These are phyloP conservation scores for Fusarium liriodendri DNA, from an alignment of 2,329 filamentous ascomycete genomes.

Conservation along the genomic window DNA sequence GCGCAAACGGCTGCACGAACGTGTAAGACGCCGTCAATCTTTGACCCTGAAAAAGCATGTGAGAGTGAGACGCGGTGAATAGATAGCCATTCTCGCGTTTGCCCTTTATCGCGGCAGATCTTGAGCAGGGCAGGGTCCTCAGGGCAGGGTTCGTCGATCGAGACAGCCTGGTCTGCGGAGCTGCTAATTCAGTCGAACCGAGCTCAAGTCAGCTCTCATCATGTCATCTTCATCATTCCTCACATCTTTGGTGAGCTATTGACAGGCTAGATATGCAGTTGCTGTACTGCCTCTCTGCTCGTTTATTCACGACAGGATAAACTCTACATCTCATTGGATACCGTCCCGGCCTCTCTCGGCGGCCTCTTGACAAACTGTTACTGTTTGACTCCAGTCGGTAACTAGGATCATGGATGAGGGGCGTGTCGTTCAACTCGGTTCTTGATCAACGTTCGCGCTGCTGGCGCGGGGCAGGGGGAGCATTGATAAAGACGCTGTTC, in stretches of 20 bases:
- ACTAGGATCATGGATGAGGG: conserved; percentile 28
- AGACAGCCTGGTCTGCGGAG: background rate
- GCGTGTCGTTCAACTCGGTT: conserved; percentile 18
- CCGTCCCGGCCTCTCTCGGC: conserved; percentile 1
- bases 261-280: conserved; percentile 16
- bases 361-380: conserved; percentile 6
- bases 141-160: conserved; percentile 18
- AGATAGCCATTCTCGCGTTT: conserved; percentile 26
- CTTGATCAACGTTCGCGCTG: conserved; percentile 30
- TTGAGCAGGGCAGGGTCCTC: conserved; percentile 18
- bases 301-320: conserved; percentile 10
- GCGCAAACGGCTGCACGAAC: conserved; percentile 5
- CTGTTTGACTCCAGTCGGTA: background rate
- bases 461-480: conserved; percentile 21
- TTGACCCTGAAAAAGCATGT: conserved; percentile 36
- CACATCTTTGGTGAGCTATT: background rate
- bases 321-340: background rate
- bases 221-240: conserved; percentile 22
- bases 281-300: conserved; percentile 9
- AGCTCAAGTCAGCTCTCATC: conserved; percentile 26
- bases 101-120: conserved; percentile 20
- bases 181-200: conserved; percentile 31
- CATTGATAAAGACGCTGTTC: conserved; percentile 33
- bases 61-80: conserved; percentile 34
- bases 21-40: conserved; percentile 5